These are phyloP conservation scores for Solanum boliviense DNA, from an alignment of 257 asterid genomes.

Conservation along the genomic window DNA sequence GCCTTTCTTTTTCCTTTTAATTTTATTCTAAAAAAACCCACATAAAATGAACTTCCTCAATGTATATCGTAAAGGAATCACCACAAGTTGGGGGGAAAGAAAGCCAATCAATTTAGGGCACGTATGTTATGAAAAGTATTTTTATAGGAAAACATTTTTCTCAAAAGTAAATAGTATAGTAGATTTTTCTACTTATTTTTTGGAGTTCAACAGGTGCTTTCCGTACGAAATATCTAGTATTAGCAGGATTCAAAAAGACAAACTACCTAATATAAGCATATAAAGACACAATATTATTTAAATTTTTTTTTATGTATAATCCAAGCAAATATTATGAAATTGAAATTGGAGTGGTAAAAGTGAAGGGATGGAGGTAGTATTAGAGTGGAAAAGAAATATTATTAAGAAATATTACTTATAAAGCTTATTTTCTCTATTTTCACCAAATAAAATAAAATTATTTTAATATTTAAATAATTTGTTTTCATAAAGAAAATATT, in stretches of 20 bases:
- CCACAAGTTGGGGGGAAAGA: background rate
- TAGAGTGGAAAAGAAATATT: background rate
- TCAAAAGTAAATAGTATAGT: background rate
- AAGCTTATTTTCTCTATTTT: background rate
- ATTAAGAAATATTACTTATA: background rate
- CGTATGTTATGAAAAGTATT: background rate
- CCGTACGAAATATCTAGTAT: background rate
- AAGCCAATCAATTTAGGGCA: background rate
- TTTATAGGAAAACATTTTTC: background rate
- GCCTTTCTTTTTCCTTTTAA: background rate
- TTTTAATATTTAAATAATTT: background rate
- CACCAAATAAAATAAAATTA: background rate
- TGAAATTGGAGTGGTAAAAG: background rate
- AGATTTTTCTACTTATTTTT: background rate
- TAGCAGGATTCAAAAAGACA: background rate
- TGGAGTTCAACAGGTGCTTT: background rate
- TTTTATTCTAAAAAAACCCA: background rate
- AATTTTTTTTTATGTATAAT: background rate
- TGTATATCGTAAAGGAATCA: slow-evolving; percentile 16
- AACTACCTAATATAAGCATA: background rate
- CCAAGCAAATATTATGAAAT: background rate
- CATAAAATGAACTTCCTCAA: background rate
- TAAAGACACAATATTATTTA: background rate
- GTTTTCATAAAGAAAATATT: background rate
- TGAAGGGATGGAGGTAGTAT: background rate